Conservation (phyloP, 345 rosid genomes). For the Rubroshorea leprosula region DNA sequence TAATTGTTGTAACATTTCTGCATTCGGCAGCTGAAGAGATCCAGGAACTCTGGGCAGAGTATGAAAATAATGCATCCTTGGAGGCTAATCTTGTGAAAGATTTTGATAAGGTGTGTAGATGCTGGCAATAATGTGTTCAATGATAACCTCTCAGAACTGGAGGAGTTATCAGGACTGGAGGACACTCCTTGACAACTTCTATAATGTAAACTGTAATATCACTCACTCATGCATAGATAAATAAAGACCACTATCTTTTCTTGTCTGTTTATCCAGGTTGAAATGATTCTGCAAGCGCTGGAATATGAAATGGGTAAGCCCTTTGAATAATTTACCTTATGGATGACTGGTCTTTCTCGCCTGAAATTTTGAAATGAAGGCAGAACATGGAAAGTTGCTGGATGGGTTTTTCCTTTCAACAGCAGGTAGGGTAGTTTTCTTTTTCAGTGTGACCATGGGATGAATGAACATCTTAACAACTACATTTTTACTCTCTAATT, state of each 20-base stretch:
- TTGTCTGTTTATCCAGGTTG: conserved; percentile 46
- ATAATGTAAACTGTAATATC: no score
- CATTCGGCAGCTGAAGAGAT: conserved; percentile 70
- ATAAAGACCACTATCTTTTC: not conserved
- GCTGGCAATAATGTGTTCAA: not conserved
- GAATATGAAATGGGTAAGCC: conserved; percentile 76
- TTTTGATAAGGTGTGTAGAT: conserved; percentile 74
- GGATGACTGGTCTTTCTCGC: conserved; percentile 2
- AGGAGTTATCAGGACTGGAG: no score
- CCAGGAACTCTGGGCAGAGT: conserved; percentile 77
- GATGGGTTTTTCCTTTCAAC: conserved; percentile 90
- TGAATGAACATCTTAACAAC: not conserved
- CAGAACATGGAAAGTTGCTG: conserved; percentile 86
- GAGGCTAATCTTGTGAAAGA: conserved; percentile 96
- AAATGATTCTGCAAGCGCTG: conserved; percentile 92
- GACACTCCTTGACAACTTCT: no score
- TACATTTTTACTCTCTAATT: not conserved
- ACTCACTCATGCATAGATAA: not conserved
- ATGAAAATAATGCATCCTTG: conserved; percentile 77
- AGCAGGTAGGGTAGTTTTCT: conserved; percentile 47
- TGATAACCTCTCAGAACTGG: no score
- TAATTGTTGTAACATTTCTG: not conserved
- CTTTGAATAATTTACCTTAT: conserved; percentile 3
- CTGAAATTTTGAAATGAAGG: conserved; percentile 23
- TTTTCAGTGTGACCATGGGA: not conserved